Conservation (phyloP, 352 stramenopile species). For the Globisporangium splendens region DNA sequence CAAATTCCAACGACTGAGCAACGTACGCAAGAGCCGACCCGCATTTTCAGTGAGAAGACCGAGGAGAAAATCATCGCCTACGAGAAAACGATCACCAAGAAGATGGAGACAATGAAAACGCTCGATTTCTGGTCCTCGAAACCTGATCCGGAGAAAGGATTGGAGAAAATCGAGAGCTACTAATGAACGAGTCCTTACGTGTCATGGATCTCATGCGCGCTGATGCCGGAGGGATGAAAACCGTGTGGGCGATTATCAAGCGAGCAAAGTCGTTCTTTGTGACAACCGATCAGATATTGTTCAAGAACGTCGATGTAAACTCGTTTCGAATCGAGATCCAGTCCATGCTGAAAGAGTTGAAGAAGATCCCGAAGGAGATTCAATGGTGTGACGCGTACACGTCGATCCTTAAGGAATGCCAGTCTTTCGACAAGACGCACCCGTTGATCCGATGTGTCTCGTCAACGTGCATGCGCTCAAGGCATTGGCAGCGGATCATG, state of each 20-base stretch:
- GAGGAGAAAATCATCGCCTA: constrained; percentile 93
- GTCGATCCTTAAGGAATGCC: constrained; percentile 72
- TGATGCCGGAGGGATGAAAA: constrained; percentile 76
- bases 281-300: constrained; percentile 79
- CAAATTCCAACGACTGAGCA: constrained; percentile 77
- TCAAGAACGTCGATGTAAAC: constrained; percentile 91
- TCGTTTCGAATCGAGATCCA: constrained; percentile 94
- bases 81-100: constrained; percentile 85
- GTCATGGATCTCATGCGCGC: constrained; percentile 89
- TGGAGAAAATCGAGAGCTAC: constrained; percentile 85
- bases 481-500: constrained; percentile 93
- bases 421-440: constrained; percentile 85
- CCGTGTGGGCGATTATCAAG: constrained; percentile 79
- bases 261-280: constrained; percentile 70
- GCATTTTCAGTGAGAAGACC: constrained; percentile 90
- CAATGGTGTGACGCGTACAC: constrained; percentile 91
- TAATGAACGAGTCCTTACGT: constrained; percentile 84
- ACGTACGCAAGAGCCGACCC: constrained; percentile 68
- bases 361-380: constrained; percentile 91
- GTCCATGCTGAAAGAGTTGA: constrained; percentile 91
- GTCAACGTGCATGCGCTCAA: constrained; percentile 88
- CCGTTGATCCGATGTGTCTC: constrained; percentile 73
- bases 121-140: constrained; percentile 84
- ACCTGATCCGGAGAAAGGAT: constrained; percentile 69
- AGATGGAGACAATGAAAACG: constrained; percentile 76